Evolutionary conservation across 306 rosid species (phyloP).

Genomic region (Geum urbanum): DNA sequence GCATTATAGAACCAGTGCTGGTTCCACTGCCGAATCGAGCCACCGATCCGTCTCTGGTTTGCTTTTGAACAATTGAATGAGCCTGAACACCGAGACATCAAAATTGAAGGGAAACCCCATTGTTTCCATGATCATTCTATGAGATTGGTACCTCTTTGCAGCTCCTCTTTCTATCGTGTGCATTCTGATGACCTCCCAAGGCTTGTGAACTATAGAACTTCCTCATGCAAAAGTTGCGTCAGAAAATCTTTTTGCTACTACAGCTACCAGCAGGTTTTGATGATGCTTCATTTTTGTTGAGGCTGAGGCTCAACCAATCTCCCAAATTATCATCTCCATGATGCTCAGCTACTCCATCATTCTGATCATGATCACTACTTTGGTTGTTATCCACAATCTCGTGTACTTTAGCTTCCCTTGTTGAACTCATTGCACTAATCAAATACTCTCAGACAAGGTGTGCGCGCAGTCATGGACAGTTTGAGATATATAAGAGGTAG

Average conservation of each 20-base stretch:
- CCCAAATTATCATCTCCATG: conserved; percentile 34
- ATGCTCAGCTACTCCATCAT: background rate
- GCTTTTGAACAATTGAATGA: conserved; percentile 57
- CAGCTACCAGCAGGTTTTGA: conserved; percentile 28
- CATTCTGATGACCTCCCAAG: conserved; percentile 79
- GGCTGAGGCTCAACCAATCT: conserved; percentile 65
- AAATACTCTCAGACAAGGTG: too few relatives aligned
- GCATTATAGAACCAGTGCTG: conserved; percentile 24
- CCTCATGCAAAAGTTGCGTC: conserved; percentile 72
- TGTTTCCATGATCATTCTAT: conserved; percentile 37
- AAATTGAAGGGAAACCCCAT: conserved; percentile 34
- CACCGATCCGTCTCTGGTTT: conserved; percentile 34
- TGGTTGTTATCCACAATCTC: conserved; percentile 24
- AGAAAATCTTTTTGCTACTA: conserved; percentile 40
- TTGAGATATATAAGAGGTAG: too few relatives aligned
- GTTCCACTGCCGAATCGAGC: conserved; percentile 35
- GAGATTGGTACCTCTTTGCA: conserved; percentile 49
- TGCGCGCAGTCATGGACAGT: too few relatives aligned
- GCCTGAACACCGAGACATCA: conserved; percentile 43
- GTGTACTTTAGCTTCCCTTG: conserved; percentile 4
- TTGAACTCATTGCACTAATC: conserved; percentile 33
- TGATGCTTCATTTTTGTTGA: conserved; percentile 25
- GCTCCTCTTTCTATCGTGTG: conserved; percentile 78
- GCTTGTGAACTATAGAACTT: conserved; percentile 73
- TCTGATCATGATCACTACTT: conserved; percentile 8